A percentile compares a stretch with the other conserved stretches of the same genome.
phyloP scores from a whole-genome alignment of 1,139 yeast species.

The Taiozyma sp. region DNA sequence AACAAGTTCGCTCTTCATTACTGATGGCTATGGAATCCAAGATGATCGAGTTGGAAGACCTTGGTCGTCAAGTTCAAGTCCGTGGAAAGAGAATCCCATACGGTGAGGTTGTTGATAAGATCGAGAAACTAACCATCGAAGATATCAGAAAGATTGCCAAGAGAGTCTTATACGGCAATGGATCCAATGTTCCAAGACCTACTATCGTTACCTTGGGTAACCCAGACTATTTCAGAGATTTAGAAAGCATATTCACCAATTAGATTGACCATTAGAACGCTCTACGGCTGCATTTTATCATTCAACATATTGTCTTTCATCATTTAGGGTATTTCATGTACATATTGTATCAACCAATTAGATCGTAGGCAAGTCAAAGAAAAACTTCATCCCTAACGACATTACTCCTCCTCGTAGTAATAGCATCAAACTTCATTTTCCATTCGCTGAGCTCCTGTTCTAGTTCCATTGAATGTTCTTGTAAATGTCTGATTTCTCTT shows the following conservation, averaged over 20 bases:
- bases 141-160: conserved; percentile 76
- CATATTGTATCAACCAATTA: not conserved
- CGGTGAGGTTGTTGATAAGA: conserved; percentile 75
- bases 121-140: conserved; percentile 56
- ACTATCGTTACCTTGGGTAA: conserved; percentile 89
- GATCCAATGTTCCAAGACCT: conserved; percentile 57
- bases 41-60: conserved; percentile 86
- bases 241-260: not conserved
- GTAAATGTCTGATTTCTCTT: conserved; percentile 46
- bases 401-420: conserved; percentile 20
- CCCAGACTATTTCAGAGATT: conserved; percentile 35
- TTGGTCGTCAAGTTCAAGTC: conserved; percentile 91
- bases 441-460: conserved; percentile 66
- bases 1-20: conserved; percentile 82
- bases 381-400: conserved; percentile 23
- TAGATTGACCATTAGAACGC: not conserved
- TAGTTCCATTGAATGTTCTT: conserved; percentile 46
- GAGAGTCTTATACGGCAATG: conserved; percentile 67
- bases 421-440: conserved; percentile 39
- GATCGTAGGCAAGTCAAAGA: conserved; percentile 10
- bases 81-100: conserved; percentile 77
- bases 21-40: conserved; percentile 92
- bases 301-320: not conserved
- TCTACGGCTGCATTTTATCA: not conserved
- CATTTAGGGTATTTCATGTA: not conserved